phyloP scores from a whole-genome alignment of 2,329 filamentous ascomycete species.

The Cordyceps sp. region DNA sequence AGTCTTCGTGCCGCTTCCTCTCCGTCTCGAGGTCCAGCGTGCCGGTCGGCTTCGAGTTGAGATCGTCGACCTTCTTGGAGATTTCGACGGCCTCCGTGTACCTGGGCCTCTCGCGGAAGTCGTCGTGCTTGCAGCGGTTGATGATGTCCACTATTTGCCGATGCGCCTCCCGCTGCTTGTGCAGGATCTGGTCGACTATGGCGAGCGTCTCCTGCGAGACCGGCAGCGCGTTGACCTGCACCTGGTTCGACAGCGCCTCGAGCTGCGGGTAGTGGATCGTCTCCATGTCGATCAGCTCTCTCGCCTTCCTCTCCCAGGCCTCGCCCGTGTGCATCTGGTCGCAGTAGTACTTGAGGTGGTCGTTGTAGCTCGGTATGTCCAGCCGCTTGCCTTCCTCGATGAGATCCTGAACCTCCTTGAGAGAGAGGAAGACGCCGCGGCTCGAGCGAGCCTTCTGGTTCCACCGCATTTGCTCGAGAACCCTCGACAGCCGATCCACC shows the following conservation, averaged over 20 bases:
- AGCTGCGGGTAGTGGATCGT: slow-evolving; percentile 87
- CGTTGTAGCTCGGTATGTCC: slow-evolving; percentile 63
- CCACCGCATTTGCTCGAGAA: slow-evolving; percentile 80
- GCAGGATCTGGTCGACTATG: slow-evolving; percentile 77
- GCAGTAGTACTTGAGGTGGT: slow-evolving; percentile 58
- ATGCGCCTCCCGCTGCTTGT: slow-evolving; percentile 90
- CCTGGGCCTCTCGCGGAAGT: slow-evolving; percentile 65
- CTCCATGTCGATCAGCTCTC: slow-evolving; percentile 84
- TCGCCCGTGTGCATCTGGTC: slow-evolving; percentile 64
- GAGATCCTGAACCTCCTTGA: slow-evolving; percentile 64
- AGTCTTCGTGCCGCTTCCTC: slow-evolving; percentile 89
- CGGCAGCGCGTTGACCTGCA: slow-evolving; percentile 50
- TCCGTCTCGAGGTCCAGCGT: slow-evolving; percentile 89
- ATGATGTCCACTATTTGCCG: slow-evolving; percentile 72
- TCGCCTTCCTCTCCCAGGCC: slow-evolving; percentile 83
- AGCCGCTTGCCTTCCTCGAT: slow-evolving; percentile 64
- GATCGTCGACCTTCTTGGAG: slow-evolving; percentile 69
- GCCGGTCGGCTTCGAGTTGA: slow-evolving; percentile 84
- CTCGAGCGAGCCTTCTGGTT: slow-evolving; percentile 56
- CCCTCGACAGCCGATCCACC: slow-evolving; percentile 62
- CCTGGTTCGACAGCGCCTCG: slow-evolving; percentile 78
- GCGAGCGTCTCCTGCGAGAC: slow-evolving; percentile 68
- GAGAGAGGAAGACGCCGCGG: slow-evolving; percentile 48
- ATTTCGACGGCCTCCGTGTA: slow-evolving; percentile 85
- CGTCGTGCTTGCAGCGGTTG: slow-evolving; percentile 56